Conservation (phyloP, 352 stramenopile species). For the Blastocystis sp. region DNA sequence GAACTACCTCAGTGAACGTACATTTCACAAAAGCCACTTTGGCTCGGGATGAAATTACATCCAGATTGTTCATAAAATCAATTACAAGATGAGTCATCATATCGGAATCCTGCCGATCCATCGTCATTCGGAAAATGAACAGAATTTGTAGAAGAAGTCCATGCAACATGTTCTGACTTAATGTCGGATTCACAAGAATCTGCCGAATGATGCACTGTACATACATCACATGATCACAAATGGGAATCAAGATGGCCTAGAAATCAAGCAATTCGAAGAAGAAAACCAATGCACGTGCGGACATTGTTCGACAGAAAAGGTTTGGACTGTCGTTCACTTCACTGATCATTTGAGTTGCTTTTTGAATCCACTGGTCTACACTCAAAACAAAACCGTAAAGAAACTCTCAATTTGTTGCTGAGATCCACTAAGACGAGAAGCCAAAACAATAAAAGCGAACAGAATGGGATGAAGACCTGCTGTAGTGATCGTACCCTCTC, state of each 20-base stretch:
- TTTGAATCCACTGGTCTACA: neutral
- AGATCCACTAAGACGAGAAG: neutral
- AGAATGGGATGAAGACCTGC: conserved; percentile 26
- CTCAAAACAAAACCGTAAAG: neutral
- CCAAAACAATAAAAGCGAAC: conserved; percentile 35
- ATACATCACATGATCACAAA: conserved; percentile 13
- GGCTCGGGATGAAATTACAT: neutral
- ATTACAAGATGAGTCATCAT: neutral
- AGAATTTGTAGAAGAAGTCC: conserved; percentile 38
- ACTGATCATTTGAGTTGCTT: neutral
- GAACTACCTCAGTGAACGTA: neutral
- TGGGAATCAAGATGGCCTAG: conserved; percentile 7
- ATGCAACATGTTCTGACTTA: conserved; percentile 28
- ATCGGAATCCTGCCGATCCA: neutral
- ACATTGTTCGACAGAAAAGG: conserved; percentile 52
- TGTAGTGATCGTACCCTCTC: neutral
- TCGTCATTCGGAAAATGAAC: neutral
- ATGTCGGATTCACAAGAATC: neutral
- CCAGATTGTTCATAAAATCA: conserved; percentile 25
- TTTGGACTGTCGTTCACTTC: neutral
- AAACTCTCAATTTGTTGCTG: neutral
- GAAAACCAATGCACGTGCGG: neutral
- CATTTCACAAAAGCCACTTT: neutral
- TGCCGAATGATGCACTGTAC: neutral
- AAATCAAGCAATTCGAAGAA: neutral